These are phyloP conservation scores for Gnomoniopsis smithogilvyi DNA, from an alignment of 2,329 filamentous ascomycete species.

Conservation along the genomic window DNA sequence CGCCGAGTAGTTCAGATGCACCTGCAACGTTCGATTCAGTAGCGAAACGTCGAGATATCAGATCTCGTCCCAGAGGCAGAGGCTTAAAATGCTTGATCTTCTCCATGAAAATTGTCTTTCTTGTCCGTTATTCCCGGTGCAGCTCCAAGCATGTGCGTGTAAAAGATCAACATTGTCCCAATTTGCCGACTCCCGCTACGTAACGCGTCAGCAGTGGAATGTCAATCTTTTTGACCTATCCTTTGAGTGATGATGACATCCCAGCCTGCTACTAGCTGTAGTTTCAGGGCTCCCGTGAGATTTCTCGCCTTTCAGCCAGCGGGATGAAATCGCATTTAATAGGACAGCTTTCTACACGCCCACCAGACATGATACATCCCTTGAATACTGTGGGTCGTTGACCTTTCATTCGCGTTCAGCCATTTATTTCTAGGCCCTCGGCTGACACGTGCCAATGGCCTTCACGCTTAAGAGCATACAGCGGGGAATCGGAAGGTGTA, in stretches of 20 bases:
- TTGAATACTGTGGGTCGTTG: too few relatives aligned
- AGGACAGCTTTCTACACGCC: too few relatives aligned
- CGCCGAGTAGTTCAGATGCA: not conserved
- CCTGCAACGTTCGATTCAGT: slow-evolving; percentile 1
- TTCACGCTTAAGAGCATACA: too few relatives aligned
- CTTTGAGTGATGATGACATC: not conserved
- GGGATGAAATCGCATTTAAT: too few relatives aligned
- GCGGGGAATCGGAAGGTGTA: too few relatives aligned
- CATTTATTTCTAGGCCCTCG: too few relatives aligned
- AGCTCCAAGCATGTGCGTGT: not conserved
- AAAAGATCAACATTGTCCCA: not conserved
- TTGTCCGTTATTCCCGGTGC: too few relatives aligned
- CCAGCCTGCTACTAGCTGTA: not conserved
- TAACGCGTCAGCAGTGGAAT: slow-evolving; percentile 12
- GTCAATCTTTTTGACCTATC: not conserved
- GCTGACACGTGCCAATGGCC: too few relatives aligned
- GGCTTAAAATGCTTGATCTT: not conserved
- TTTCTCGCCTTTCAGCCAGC: too few relatives aligned
- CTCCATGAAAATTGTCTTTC: too few relatives aligned
- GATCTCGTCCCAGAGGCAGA: not conserved
- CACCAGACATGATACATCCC: too few relatives aligned
- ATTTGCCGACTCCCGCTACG: not conserved
- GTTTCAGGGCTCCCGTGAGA: not conserved
- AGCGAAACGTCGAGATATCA: not conserved
- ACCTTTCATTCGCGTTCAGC: too few relatives aligned